Evolutionary conservation across 768 basidiomycete species (phyloP).

Genomic region (Daedaleopsis sinensis): DNA sequence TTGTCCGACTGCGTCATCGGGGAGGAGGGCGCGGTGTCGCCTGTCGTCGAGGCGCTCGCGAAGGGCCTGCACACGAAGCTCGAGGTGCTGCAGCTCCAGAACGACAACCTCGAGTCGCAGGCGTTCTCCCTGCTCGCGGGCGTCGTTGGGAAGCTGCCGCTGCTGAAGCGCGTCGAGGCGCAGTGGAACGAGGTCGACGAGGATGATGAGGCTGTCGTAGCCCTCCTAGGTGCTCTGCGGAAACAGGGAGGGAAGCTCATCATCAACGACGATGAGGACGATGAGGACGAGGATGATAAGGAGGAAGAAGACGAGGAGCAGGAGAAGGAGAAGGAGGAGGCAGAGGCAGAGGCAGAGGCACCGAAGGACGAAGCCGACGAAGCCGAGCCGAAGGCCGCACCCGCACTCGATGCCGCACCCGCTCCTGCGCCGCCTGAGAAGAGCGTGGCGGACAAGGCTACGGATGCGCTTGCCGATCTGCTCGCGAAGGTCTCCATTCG

Average conservation of each 20-base stretch:
- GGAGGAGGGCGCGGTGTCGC: slow-evolving; percentile 76
- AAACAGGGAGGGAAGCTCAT: slow-evolving; percentile 69
- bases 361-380: slow-evolving; percentile 33
- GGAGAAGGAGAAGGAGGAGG: slow-evolving; percentile 44
- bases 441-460: slow-evolving; percentile 35
- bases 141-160: slow-evolving; percentile 62
- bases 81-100: slow-evolving; percentile 81
- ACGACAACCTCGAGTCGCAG: slow-evolving; percentile 82
- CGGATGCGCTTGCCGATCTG: slow-evolving; percentile 66
- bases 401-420: background rate
- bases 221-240: slow-evolving; percentile 56
- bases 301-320: slow-evolving; percentile 56
- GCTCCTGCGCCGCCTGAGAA: slow-evolving; percentile 21
- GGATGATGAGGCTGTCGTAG: slow-evolving; percentile 63
- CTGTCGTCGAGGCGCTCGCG: slow-evolving; percentile 60
- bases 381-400: slow-evolving; percentile 15
- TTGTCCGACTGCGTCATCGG: slow-evolving; percentile 91
- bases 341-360: slow-evolving; percentile 33
- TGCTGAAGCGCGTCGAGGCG: slow-evolving; percentile 73
- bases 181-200: slow-evolving; percentile 92
- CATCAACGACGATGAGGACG: slow-evolving; percentile 80
- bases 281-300: slow-evolving; percentile 71
- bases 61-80: slow-evolving; percentile 76
- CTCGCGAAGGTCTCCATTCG: slow-evolving; percentile 59
- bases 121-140: slow-evolving; percentile 70